Evolutionary conservation across 495 filamentous ascomycete species (phyloP).

Genomic region (Mytilinidion resinicola): DNA sequence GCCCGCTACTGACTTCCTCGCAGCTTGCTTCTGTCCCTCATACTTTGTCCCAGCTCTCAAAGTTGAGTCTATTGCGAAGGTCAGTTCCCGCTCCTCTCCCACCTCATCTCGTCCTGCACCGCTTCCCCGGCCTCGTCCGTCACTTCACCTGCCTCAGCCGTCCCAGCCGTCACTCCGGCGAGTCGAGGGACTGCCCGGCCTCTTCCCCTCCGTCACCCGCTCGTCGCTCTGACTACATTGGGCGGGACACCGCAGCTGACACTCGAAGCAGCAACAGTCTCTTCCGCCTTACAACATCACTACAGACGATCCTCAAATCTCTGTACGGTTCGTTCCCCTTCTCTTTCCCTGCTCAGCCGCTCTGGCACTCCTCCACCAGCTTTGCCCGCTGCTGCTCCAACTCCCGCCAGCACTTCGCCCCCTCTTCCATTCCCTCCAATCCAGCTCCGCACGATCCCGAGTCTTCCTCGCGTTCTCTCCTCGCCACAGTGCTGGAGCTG

Average conservation of each 20-base stretch:
- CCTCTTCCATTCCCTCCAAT: slow-evolving; percentile 31
- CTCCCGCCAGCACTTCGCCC: background rate
- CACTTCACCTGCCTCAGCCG: background rate
- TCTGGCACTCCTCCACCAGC: background rate
- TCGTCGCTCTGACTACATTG: background rate
- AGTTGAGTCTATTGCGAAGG: slow-evolving; percentile 23
- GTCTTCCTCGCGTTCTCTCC: background rate
- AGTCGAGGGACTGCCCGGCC: background rate
- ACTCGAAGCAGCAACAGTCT: background rate
- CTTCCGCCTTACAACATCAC: background rate
- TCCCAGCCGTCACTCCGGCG: background rate
- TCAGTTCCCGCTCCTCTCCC: background rate
- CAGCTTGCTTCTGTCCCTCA: slow-evolving; percentile 23
- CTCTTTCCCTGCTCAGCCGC: slow-evolving; percentile 1
- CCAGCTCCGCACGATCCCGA: background rate
- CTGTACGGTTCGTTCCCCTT: slow-evolving; percentile 1
- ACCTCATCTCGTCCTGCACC: background rate
- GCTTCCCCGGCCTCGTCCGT: too few relatives aligned
- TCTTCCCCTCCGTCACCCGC: background rate
- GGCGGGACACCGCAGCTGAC: background rate
- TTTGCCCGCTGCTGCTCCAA: background rate
- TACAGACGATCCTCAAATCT: background rate
- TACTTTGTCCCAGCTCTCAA: slow-evolving; percentile 23
- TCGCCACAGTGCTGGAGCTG: background rate
- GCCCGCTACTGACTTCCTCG: background rate